These are phyloP conservation scores for Suillus subalutaceus DNA, from an alignment of 768 basidiomycete species.

Conservation along the genomic window DNA sequence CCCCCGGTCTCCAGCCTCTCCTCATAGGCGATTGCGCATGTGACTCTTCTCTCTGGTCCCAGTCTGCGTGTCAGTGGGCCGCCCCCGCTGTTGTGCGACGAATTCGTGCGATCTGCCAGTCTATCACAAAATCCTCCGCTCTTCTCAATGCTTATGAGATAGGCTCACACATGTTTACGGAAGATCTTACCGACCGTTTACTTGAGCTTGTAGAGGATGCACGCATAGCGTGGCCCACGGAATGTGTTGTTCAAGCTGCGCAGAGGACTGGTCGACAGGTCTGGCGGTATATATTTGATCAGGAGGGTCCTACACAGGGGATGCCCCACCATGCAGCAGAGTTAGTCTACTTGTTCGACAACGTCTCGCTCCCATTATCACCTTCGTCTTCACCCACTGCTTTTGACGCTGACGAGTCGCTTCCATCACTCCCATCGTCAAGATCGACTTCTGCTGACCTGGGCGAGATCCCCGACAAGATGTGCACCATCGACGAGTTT, in stretches of 20 bases:
- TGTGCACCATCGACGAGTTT: slow-evolving; percentile 28
- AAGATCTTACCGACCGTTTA: slow-evolving; percentile 68
- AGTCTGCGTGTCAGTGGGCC: slow-evolving; percentile 64
- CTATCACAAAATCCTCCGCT: slow-evolving; percentile 59
- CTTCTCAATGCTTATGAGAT: slow-evolving; percentile 77
- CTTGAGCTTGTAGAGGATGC: slow-evolving; percentile 79
- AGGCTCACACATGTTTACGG: slow-evolving; percentile 56
- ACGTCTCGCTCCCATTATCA: slow-evolving; percentile 56
- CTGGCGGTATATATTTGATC: slow-evolving; percentile 83
- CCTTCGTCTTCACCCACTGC: slow-evolving; percentile 35
- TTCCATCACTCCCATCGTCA: slow-evolving; percentile 33
- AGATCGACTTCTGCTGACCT: slow-evolving; percentile 27
- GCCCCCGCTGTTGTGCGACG: slow-evolving; percentile 62
- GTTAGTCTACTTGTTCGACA: slow-evolving; percentile 80
- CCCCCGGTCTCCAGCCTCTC: slow-evolving; percentile 56
- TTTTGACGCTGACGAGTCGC: slow-evolving; percentile 36
- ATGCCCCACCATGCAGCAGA: slow-evolving; percentile 73
- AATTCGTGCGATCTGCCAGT: slow-evolving; percentile 75
- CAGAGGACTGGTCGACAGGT: slow-evolving; percentile 59
- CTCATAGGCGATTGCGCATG: slow-evolving; percentile 75
- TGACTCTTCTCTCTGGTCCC: slow-evolving; percentile 67
- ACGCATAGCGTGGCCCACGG: slow-evolving; percentile 76
- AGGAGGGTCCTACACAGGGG: slow-evolving; percentile 68
- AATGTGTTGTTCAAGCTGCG: slow-evolving; percentile 58
- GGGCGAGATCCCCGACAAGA: slow-evolving; percentile 18